These are phyloP conservation scores for Pichia phayaonensis DNA, from an alignment of 805 yeast genomes.

Conservation along the genomic window DNA sequence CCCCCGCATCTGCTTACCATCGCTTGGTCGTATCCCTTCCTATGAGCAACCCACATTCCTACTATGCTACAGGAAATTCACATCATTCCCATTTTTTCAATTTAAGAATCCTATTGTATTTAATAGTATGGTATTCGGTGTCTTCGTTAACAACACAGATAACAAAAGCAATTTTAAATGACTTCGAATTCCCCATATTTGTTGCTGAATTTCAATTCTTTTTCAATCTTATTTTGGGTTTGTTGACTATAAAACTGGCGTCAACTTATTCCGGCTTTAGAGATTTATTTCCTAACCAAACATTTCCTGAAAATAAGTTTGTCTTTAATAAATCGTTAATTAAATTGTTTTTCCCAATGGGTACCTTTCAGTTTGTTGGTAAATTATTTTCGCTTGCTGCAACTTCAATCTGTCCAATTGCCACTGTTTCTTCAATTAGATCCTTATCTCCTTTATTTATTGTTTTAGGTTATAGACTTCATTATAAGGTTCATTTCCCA, in stretches of 20 bases:
- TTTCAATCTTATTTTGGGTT: constrained; percentile 34
- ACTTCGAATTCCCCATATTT: constrained; percentile 54
- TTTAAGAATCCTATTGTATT: not conserved
- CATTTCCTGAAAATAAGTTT: constrained; percentile 36
- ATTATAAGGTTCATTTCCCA: constrained; percentile 45
- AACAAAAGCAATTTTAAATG: constrained; percentile 46
- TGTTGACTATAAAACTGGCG: constrained; percentile 10
- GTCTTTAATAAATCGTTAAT: constrained; percentile 33
- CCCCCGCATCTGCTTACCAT: not conserved
- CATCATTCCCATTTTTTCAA: constrained; percentile 29
- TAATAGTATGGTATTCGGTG: constrained; percentile 48
- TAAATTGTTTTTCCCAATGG: constrained; percentile 51
- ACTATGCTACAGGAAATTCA: constrained; percentile 27
- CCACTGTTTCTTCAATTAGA: constrained; percentile 65
- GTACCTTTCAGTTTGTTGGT: constrained; percentile 58
- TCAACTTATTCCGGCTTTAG: constrained; percentile 8
- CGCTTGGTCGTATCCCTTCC: not conserved
- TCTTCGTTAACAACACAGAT: constrained; percentile 61
- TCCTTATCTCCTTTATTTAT: constrained; percentile 59
- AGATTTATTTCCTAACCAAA: constrained; percentile 42
- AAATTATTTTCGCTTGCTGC: constrained; percentile 57
- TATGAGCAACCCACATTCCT: constrained; percentile 21
- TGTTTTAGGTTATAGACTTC: constrained; percentile 45
- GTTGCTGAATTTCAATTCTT: constrained; percentile 59
- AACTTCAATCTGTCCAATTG: constrained; percentile 56